Percentiles rank a stretch among this genome's conserved stretches.
phyloP scores from a whole-genome alignment of 768 basidiomycete species.

The Collybiopsis confluens region DNA sequence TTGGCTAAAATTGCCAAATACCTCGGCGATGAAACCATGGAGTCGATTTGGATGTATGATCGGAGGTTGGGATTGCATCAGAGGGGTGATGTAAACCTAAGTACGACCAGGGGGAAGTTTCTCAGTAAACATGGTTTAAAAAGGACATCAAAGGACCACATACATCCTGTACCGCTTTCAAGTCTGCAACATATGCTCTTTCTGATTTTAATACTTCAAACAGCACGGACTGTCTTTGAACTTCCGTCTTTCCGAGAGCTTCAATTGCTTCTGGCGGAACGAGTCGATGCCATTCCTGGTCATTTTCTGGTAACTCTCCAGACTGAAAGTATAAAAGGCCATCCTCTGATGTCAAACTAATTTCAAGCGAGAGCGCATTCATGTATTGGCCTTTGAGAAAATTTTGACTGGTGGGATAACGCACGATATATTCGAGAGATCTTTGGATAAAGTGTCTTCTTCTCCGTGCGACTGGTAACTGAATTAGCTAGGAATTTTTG shows the following conservation, averaged over 20 bases:
- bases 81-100: constrained; percentile 70
- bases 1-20: constrained; percentile 78
- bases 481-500: constrained; percentile 11
- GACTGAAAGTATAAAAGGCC: constrained; percentile 63
- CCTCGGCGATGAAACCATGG: constrained; percentile 66
- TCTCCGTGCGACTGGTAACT: constrained; percentile 20
- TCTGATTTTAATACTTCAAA: constrained; percentile 92
- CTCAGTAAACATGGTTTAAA: background rate
- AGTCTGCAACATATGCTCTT: constrained; percentile 80
- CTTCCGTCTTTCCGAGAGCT: constrained; percentile 70
- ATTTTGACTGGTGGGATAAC: constrained; percentile 20
- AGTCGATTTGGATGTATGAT: constrained; percentile 55
- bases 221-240: constrained; percentile 79
- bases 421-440: constrained; percentile 36
- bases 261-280: constrained; percentile 70
- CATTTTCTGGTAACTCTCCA: constrained; percentile 57
- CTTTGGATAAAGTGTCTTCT: constrained; percentile 24
- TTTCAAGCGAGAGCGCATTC: no score
- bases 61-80: constrained; percentile 58
- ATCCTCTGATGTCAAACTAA: constrained; percentile 62
- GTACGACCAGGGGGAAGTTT: background rate
- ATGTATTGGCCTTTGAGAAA: no score
- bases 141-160: constrained; percentile 8
- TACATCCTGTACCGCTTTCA: constrained; percentile 68
- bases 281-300: constrained; percentile 81